Evolutionary conservation across 805 yeast species (phyloP).

Genomic region (Yarrowia divulgata): DNA sequence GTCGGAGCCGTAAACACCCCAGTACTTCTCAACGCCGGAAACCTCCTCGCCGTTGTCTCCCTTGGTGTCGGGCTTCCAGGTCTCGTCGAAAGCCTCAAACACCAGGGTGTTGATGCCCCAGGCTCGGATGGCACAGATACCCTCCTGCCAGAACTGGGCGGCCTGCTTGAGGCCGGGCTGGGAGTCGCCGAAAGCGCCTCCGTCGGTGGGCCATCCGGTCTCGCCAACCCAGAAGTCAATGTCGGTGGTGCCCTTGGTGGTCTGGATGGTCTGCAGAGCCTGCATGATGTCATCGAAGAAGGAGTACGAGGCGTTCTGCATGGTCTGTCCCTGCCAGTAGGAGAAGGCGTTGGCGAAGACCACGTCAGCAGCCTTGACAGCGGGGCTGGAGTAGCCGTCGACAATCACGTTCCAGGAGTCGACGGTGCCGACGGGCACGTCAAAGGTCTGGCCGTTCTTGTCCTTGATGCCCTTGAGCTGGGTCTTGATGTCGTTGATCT

Average conservation of each 20-base stretch:
- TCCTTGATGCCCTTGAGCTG: constrained; percentile 70
- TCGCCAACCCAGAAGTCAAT: constrained; percentile 95
- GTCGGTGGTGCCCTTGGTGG: constrained; percentile 84
- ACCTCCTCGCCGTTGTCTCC: constrained; percentile 60
- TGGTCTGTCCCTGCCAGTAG: constrained; percentile 97
- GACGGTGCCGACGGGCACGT: constrained; percentile 85
- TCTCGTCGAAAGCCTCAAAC: constrained; percentile 95
- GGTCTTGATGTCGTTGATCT: constrained; percentile 62
- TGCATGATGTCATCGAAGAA: constrained; percentile 98
- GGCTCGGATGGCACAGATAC: constrained; percentile 90
- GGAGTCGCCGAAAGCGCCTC: constrained; percentile 72
- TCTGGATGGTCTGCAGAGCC: constrained; percentile 88
- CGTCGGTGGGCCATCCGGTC: constrained; percentile 96
- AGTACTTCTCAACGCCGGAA: constrained; percentile 83
- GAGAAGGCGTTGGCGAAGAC: constrained; percentile 95
- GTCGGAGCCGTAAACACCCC: constrained; percentile 79
- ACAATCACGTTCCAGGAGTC: constrained; percentile 95
- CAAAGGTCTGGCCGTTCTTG: constrained; percentile 79
- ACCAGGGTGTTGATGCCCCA: constrained; percentile 95
- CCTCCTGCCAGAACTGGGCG: constrained; percentile 80
- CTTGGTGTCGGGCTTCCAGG: constrained; percentile 93
- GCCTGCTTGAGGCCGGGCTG: constrained; percentile 79
- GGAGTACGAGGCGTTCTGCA: constrained; percentile 82
- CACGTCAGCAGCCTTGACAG: constrained; percentile 81
- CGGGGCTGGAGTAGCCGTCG: constrained; percentile 74